Base-by-base conservation (phyloP, 352 stramenopile species). In the Phytophthora colocasiae region DNA sequence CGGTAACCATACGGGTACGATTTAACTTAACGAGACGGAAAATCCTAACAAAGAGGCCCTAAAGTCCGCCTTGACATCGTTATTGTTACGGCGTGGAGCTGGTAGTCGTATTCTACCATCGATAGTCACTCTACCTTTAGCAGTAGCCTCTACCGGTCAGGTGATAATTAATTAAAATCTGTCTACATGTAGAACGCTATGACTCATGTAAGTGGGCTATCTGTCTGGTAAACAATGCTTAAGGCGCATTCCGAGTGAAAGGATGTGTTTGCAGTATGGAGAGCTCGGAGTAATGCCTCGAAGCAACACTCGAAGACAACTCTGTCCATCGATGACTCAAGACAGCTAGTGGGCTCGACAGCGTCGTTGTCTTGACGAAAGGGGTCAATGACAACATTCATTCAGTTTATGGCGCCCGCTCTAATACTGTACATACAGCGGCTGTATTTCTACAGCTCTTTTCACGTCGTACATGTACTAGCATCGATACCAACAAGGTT, bases 281-380 rank as follows among this genome's bases (percentile, higher is more conserved):
- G 38, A 47, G 24, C 51, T 58, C 22, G 51, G 38, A 48, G 51
- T 49, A 49, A 58, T 58, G 51, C 51, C 9, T 8, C n/a, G 24
- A 32, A 9, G 22, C 51, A 58, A 49, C 51, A 26, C 10, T 56
- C 31, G 31, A 36, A 36, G 8, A 11, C 31, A 36, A 36, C 31
- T 12, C 31, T 36, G 31, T 14, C 31, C 31, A 29, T 10, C 31
- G 38, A 50, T 52, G 53, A 45, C 53, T 60, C 39, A 50, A 51
- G 8, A 31, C 51, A 22, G 15, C 29, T 17, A 38, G 49, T 57
- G 38, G 49, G 36, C 34, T 45, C 32, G 49, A 45, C 49, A 46
- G 6, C 38, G 31, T 36, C n/a, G 53, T 59, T 59, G 52, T 59
- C 38, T 12, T 38, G 39, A 59, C 52, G 52, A 50, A 43, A 49